These are phyloP conservation scores for Ambrosiella cleistominuta DNA, from an alignment of 2,329 filamentous ascomycete genomes.

Conservation along the genomic window DNA sequence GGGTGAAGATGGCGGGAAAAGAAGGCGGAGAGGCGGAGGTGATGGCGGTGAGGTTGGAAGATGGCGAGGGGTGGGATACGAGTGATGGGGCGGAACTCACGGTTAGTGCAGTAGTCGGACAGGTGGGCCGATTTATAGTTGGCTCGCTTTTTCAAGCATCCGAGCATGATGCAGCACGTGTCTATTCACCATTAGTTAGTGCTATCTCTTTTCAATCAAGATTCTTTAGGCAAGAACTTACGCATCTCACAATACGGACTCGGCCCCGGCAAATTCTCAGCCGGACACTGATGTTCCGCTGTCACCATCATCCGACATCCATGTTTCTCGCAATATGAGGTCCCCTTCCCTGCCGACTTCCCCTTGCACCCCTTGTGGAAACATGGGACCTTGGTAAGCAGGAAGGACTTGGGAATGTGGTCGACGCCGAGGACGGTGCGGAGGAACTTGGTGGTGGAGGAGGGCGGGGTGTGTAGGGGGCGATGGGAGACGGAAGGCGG, in stretches of 20 bases:
- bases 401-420: conserved; percentile 6
- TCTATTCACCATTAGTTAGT: not conserved
- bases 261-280: not conserved
- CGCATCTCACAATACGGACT: conserved; percentile 6
- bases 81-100: not conserved
- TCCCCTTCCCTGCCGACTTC: not conserved
- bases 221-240: not conserved
- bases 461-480: not conserved
- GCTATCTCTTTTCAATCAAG: not conserved
- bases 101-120: not conserved
- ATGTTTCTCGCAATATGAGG: not conserved
- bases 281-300: not conserved
- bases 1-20: not conserved
- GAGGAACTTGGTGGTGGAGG: conserved; percentile 1
- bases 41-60: not conserved
- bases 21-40: not conserved
- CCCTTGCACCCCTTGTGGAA: conserved; percentile 1
- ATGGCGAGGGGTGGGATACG: not conserved
- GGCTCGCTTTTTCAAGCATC: not conserved
- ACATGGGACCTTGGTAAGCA: conserved; percentile 5
- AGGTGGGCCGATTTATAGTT: not conserved
- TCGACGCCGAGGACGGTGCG: conserved; percentile 4
- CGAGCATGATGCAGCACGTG: not conserved
- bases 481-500: not conserved
- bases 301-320: conserved; percentile 1